phyloP scores from a whole-genome alignment of 2,329 filamentous ascomycete species.

The Aspergillus texensis region DNA sequence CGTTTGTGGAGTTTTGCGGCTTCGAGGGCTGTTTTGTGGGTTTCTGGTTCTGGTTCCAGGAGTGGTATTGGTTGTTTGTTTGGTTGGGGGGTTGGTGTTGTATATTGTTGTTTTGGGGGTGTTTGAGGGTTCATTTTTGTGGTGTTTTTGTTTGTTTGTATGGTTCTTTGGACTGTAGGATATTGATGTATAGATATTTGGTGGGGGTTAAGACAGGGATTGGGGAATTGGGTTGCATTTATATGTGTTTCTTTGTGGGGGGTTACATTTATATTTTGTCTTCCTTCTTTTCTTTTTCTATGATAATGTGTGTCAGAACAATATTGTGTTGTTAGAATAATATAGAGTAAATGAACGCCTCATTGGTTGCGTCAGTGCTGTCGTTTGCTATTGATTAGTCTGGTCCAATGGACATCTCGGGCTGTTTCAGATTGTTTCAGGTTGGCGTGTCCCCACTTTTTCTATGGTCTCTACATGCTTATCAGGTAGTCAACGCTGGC shows the following conservation, averaged over 20 bases:
- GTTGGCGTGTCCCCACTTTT: background rate
- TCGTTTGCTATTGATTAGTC: background rate
- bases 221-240: background rate
- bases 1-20: constrained; percentile 12
- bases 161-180: background rate
- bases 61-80: background rate
- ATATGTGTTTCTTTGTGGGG: background rate
- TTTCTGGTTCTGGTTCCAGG: background rate
- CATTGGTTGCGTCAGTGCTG: background rate
- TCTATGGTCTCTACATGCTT: background rate
- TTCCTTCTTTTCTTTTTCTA: background rate
- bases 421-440: background rate
- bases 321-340: background rate
- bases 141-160: background rate
- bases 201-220: background rate
- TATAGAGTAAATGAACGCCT: background rate
- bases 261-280: background rate
- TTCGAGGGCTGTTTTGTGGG: constrained; percentile 12
- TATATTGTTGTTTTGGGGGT: too few species aligned
- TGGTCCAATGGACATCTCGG: background rate
- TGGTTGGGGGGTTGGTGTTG: background rate
- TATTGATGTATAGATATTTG: background rate
- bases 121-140: too few species aligned
- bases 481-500: background rate
- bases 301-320: background rate